Percentiles rank a stretch among this genome's conserved stretches.
phyloP scores from a whole-genome alignment of 495 filamentous ascomycete genomes.

The Antarctomyces pellizariae region DNA sequence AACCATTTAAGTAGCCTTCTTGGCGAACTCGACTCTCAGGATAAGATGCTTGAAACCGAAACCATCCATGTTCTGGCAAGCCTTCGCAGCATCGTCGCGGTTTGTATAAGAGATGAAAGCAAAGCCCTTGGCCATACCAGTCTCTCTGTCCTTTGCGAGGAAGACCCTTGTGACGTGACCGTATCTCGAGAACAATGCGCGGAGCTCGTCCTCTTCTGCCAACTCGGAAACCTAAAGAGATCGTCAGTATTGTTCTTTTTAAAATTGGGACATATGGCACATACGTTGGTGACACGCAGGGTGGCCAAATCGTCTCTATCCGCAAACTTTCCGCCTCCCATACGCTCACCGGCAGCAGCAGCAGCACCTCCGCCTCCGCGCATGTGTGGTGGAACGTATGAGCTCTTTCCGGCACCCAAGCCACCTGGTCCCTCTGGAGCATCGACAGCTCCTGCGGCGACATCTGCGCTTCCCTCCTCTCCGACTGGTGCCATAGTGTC shows the following conservation, averaged over 20 bases:
- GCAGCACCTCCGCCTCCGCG: slow-evolving; percentile 36
- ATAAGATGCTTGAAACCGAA: slow-evolving; percentile 85
- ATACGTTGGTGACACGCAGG: slow-evolving; percentile 86
- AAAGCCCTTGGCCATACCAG: slow-evolving; percentile 85
- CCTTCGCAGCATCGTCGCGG: slow-evolving; percentile 64
- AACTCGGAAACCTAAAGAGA: slow-evolving; percentile 64
- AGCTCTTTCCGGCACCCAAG: slow-evolving; percentile 42
- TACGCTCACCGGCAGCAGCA: slow-evolving; percentile 48
- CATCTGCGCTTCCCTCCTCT: slow-evolving; percentile 24
- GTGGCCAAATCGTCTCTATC: slow-evolving; percentile 94
- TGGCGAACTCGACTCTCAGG: slow-evolving; percentile 76
- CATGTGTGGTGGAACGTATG: slow-evolving; percentile 83
- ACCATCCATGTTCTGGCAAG: slow-evolving; percentile 94
- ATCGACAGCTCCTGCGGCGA: slow-evolving; percentile 26
- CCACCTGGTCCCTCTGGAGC: slow-evolving; percentile 19
- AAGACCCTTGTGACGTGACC: slow-evolving; percentile 93
- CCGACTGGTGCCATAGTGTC: slow-evolving; percentile 39
- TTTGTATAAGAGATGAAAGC: slow-evolving; percentile 95
- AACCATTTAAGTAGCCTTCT: slow-evolving; percentile 42
- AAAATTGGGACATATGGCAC: slow-evolving; percentile 9
- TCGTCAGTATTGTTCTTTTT: not conserved
- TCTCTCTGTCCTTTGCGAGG: slow-evolving; percentile 90
- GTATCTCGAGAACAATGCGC: slow-evolving; percentile 93
- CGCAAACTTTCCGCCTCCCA: slow-evolving; percentile 70
- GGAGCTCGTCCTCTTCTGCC: slow-evolving; percentile 82